phyloP scores from a whole-genome alignment of 805 yeast species.

The Soucietia sequanensis region DNA sequence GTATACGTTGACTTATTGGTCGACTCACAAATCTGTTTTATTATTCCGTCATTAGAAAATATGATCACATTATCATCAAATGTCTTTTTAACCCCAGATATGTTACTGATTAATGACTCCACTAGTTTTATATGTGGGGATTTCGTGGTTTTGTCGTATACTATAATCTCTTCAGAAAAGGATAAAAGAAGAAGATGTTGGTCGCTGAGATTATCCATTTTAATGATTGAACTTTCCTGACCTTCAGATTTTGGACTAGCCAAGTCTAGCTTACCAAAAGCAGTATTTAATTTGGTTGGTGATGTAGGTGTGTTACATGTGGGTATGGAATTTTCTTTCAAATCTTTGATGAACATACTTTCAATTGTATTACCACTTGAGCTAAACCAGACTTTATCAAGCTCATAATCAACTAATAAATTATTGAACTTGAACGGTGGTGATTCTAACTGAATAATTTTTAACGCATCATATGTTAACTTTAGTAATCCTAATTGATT shows the following conservation, averaged over 20 bases:
- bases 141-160: conserved; percentile 20
- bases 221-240: conserved; percentile 30
- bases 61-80: conserved; percentile 27
- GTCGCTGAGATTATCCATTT: conserved; percentile 23
- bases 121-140: too few relatives aligned
- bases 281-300: conserved; percentile 13
- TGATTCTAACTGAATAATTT: conserved; percentile 12
- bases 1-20: conserved; percentile 6
- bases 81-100: conserved; percentile 39
- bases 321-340: too few relatives aligned
- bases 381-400: conserved; percentile 26
- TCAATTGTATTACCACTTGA: conserved; percentile 9
- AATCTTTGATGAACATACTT: conserved; percentile 9
- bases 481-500: conserved; percentile 31
- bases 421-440: conserved; percentile 17
- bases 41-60: conserved; percentile 44
- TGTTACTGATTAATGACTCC: conserved; percentile 34
- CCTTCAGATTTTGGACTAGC: too few relatives aligned
- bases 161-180: conserved; percentile 33
- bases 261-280: conserved; percentile 24
- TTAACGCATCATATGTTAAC: conserved; percentile 18
- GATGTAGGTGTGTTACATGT: conserved; percentile 1
- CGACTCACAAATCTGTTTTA: conserved; percentile 26
- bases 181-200: conserved; percentile 30
- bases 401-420: conserved; percentile 16